Percentiles rank a stretch among this genome's conserved stretches.
These are phyloP conservation scores for Trichophaea hybrida DNA, from an alignment of 2,329 filamentous ascomycete species.

Conservation along the genomic window DNA sequence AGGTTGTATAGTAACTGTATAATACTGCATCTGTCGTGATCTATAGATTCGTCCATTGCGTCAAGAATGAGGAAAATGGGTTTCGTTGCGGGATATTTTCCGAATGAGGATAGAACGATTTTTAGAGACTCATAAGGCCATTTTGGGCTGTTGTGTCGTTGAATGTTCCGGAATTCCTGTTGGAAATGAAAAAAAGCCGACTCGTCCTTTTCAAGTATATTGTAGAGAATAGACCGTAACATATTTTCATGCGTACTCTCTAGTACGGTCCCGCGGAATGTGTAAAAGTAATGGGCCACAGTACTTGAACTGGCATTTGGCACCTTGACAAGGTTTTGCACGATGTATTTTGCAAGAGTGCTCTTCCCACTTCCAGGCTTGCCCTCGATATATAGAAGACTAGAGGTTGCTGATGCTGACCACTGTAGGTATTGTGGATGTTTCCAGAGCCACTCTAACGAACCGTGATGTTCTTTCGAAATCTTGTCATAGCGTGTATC, in stretches of 20 bases:
- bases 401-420: too few species aligned
- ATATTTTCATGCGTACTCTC: background rate
- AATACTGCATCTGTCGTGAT: background rate
- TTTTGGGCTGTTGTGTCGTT: background rate
- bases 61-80: background rate
- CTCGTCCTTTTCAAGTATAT: conserved; percentile 1
- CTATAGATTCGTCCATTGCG: background rate
- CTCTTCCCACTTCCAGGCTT: too few species aligned
- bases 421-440: background rate
- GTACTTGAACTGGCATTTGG: too few species aligned
- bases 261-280: background rate
- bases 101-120: background rate
- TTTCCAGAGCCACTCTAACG: background rate
- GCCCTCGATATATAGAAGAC: too few species aligned
- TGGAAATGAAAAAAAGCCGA: conserved; percentile 4
- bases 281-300: too few species aligned
- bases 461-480: background rate
- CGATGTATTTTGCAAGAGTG: background rate
- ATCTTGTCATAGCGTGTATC: conserved; percentile 3
- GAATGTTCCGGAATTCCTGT: background rate
- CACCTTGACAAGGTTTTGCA: background rate
- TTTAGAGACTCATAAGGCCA: background rate
- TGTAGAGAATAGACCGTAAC: background rate
- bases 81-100: background rate
- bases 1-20: background rate